phyloP scores from a whole-genome alignment of 2,329 filamentous ascomycete genomes.

The Madurella mycetomatis region DNA sequence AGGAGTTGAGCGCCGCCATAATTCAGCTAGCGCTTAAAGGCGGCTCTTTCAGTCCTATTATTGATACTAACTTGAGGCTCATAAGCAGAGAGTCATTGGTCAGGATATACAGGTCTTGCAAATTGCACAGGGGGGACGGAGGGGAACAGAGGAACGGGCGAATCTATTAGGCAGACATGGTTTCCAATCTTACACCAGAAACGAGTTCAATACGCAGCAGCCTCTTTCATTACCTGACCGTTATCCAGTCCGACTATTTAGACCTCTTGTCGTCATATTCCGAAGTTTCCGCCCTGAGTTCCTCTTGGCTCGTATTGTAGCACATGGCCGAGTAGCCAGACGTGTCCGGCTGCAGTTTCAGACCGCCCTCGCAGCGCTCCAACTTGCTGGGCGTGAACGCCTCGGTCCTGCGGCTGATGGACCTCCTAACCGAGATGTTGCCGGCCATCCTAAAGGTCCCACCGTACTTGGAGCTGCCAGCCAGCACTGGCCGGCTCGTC shows the following conservation, averaged over 20 bases:
- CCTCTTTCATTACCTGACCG: neutral
- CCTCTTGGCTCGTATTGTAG: slow-evolving; percentile 18
- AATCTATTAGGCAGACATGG: no score
- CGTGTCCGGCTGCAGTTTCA: slow-evolving; percentile 8
- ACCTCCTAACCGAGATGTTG: slow-evolving; percentile 15
- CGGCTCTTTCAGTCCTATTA: no score
- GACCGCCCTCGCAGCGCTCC: neutral
- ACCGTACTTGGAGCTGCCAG: neutral
- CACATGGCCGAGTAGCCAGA: slow-evolving; percentile 14
- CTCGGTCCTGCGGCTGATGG: slow-evolving; percentile 8
- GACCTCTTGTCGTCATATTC: neutral
- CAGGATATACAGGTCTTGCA: no score
- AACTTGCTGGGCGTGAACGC: neutral
- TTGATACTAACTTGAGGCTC: no score
- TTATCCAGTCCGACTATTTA: neutral
- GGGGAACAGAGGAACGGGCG: no score
- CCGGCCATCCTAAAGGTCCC: neutral
- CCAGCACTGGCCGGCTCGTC: slow-evolving; percentile 3
- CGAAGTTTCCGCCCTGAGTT: neutral
- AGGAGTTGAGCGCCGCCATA: no score
- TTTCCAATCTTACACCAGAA: no score
- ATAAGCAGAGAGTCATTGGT: no score
- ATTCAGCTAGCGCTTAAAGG: no score
- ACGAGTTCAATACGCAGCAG: no score
- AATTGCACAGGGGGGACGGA: no score